Base-by-base conservation (phyloP, 2,329 filamentous ascomycete species). In the Orbilia ellipsospora region DNA sequence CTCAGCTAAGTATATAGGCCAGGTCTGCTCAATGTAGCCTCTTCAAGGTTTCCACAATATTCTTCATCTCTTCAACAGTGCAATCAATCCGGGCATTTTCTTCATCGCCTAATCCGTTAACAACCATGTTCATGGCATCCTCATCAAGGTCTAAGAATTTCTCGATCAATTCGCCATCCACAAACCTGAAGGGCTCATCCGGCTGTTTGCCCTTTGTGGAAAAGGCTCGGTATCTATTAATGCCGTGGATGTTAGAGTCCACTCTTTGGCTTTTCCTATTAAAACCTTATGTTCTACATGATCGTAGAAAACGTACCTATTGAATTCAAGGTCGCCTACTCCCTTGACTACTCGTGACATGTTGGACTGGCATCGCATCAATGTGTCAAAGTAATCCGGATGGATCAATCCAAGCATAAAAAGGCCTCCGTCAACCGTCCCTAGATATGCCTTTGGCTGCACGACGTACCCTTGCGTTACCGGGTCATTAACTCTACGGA, bases 151-250 rank as follows among this genome's bases (percentile, higher is more conserved):
- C 90, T 78, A 98, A 82, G 80, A 97, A 97, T 61, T 88, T 83
- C 83, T 98, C 94, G 12, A 99, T 86, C 79, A 98, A 85, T 81
- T 97, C 94, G 0, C 94, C 95, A 80, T 99, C 95, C 12, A 99
- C 88, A 80, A 98, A 98, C 0, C 94, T 87, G 80, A 89, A 92
- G 0, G 95, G 94, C 45, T 90, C 92, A 0, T 91, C 89, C 0
- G 88, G 87, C 73, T 91, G 88, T 16, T 90, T 85, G 26, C 90
- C 89, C 23, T 88, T 85, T 64, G 89, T 96, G 75, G 89, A 89
- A 83, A 94, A 96, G 0, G 91, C 91, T n/a, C 95, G 88, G 84
- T 92, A 99, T 20, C 70, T 74, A 18, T 20, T 26, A 28, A n/a
- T 23, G 8, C 13, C 15, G 10, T 4, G 16, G 16, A 15, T 16